Percentiles rank a stretch among this genome's conserved stretches.
phyloP scores from a whole-genome alignment of 257 asterid genomes.

The Solanum ossicruentum region DNA sequence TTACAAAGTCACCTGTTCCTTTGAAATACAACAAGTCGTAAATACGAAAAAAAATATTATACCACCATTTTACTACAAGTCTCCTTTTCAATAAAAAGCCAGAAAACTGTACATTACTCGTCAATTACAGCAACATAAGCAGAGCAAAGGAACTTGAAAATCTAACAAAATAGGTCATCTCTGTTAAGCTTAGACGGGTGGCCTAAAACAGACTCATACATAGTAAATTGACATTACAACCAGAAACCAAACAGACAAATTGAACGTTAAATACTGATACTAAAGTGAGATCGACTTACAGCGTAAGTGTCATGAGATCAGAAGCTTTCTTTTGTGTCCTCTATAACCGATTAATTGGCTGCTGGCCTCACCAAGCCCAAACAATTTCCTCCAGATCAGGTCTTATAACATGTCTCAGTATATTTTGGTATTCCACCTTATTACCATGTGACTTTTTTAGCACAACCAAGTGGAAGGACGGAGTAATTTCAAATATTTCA shows the following conservation, averaged over 20 bases:
- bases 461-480: constrained; percentile 55
- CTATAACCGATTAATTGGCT: not conserved
- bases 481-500: constrained; percentile 36
- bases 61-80: not conserved
- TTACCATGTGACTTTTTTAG: constrained; percentile 49
- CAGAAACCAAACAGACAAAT: not conserved
- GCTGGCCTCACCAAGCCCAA: constrained; percentile 51
- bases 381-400: constrained; percentile 34
- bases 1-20: not conserved
- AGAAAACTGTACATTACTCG: not conserved
- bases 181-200: not conserved
- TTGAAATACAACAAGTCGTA: not conserved
- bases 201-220: not conserved
- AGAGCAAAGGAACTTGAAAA: not conserved
- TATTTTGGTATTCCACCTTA: constrained; percentile 32
- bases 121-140: not conserved
- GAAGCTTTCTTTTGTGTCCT: not conserved
- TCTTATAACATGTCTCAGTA: constrained; percentile 23
- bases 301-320: not conserved
- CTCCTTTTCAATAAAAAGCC: not conserved
- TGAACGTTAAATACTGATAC: not conserved
- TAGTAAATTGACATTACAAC: not conserved
- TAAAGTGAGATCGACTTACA: not conserved
- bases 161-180: not conserved
- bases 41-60: not conserved